A percentile compares a stretch with the other conserved stretches of the same genome.
Conservation (phyloP, 164 flowering plant species). For the Dillenia turbinata region DNA sequence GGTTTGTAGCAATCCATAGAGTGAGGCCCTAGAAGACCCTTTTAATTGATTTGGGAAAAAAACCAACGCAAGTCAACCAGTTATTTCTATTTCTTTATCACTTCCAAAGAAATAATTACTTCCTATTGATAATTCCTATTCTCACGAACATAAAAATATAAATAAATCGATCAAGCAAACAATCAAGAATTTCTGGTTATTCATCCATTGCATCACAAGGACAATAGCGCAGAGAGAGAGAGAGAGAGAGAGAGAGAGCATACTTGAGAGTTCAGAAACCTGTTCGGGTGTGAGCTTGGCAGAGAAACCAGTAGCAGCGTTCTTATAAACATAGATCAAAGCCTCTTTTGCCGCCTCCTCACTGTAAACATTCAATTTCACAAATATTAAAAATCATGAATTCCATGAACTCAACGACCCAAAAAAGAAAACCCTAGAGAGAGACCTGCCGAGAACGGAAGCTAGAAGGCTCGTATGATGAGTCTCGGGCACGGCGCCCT, state of each 20-base stretch:
- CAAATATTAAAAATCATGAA: too few relatives aligned
- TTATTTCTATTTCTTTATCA: too few relatives aligned
- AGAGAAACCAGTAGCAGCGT: conserved; percentile 87
- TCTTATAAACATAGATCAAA: conserved; percentile 74
- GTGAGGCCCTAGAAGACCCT: too few relatives aligned
- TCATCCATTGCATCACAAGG: not conserved
- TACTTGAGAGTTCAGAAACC: conserved; percentile 65
- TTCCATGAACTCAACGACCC: not conserved
- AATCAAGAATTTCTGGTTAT: too few relatives aligned
- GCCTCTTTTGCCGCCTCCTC: conserved; percentile 88
- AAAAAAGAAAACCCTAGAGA: not conserved
- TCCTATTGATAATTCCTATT: too few relatives aligned
- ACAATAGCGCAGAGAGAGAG: not conserved
- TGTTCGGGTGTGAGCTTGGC: conserved; percentile 87
- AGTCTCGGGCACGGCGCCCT: conserved; percentile 51
- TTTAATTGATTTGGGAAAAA: too few relatives aligned
- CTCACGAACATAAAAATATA: too few relatives aligned
- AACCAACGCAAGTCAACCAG: too few relatives aligned
- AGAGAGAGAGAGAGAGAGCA: conserved; percentile 7
- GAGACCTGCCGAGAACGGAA: conserved; percentile 71
- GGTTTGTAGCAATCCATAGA: too few relatives aligned
- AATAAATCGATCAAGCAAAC: too few relatives aligned
- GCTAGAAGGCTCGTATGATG: conserved; percentile 56
- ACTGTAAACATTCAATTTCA: conserved; percentile 25
- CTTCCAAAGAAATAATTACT: too few relatives aligned